Base-by-base conservation (phyloP, 2,329 filamentous ascomycete genomes). In the Stachybotrys elegans region DNA sequence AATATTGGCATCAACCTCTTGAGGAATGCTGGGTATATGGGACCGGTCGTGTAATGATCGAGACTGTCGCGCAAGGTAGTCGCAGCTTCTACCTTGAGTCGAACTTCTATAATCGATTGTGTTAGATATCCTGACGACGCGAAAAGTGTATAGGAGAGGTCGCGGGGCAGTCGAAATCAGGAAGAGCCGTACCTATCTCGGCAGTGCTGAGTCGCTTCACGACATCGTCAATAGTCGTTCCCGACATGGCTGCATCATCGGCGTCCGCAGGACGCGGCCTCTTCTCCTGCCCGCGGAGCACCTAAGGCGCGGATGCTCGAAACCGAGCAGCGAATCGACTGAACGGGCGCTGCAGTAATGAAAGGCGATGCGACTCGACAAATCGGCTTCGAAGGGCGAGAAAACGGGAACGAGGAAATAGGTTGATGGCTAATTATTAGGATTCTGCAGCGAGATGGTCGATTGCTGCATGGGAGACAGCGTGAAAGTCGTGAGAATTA, bases 1-100 rank as follows among this genome's bases (percentile, higher is more conserved):
- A 97, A 93, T 25, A 95, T 81, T 31, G 93, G 93, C 71, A 97
- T 86, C 57, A 96, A 76, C 67, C 88, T 88, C 60, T 88, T 81
- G 48, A 98, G 76, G 63, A 98, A 97, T 41, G 79, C 75, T 22
- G 79, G 69, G 63, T 97, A 98, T 56, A 83, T 83, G 44, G 79
- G 75, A 43, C 87, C 84, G 57, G 80, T 81, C 43, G 86, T 89
- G 71, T 93, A 95, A 58, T 89, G 79, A 52, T 98, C 94, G 54
- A 97, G 83, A 57, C 80, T 89, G 68, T 99, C 94, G 62, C 93
- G 88, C 57, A 98, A 75, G 52, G 91, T 86, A 42, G 84, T 83
- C 49, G 92, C 89, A 51, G 90, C 83, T 57, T 89, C 88, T 49
- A 86, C 79, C 70, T 91, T 94, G 46, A 82, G 69, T 70, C 88